phyloP scores from a whole-genome alignment of 306 rosid genomes.

The Luffa acutangula region DNA sequence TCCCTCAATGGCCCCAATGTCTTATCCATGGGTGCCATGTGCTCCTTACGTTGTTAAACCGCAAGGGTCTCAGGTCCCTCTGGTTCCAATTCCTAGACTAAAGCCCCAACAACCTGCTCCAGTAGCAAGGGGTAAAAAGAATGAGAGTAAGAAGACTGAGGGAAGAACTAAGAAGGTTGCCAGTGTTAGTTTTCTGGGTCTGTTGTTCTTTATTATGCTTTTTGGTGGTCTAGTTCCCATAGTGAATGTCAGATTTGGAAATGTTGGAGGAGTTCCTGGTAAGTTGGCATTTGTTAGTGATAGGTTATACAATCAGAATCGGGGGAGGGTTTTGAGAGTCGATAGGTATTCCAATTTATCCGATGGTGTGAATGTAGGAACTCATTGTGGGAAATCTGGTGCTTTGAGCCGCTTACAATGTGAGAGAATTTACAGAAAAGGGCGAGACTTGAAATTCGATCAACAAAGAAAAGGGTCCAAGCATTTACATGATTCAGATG shows the following conservation, averaged over 20 bases:
- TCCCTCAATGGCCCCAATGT: slow-evolving; percentile 59
- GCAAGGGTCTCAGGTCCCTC: slow-evolving; percentile 78
- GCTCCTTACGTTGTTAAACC: slow-evolving; percentile 67
- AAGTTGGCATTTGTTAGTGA: slow-evolving; percentile 34
- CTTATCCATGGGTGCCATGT: slow-evolving; percentile 73
- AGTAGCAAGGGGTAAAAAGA: slow-evolving; percentile 36
- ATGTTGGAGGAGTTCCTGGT: slow-evolving; percentile 32
- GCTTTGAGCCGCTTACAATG: slow-evolving; percentile 17
- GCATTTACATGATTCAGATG: slow-evolving; percentile 15
- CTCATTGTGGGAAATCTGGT: slow-evolving; percentile 33
- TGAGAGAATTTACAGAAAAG: slow-evolving; percentile 26
- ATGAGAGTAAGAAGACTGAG: slow-evolving; percentile 47
- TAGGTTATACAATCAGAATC: slow-evolving; percentile 31
- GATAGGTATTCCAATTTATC: slow-evolving; percentile 36
- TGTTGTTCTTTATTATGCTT: slow-evolving; percentile 62
- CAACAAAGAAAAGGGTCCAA: slow-evolving; percentile 16
- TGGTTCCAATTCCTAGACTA: slow-evolving; percentile 88
- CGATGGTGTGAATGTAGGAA: slow-evolving; percentile 25
- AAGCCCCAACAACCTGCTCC: slow-evolving; percentile 53
- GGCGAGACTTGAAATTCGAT: slow-evolving; percentile 20
- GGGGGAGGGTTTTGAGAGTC: slow-evolving; percentile 47
- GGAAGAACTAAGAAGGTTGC: slow-evolving; percentile 91
- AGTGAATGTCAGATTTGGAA: slow-evolving; percentile 47
- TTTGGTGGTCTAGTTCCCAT: slow-evolving; percentile 75
- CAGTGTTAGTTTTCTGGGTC: slow-evolving; percentile 82